phyloP scores from a whole-genome alignment of 176 grass and related monocot species.

The Raddia guianensis region DNA sequence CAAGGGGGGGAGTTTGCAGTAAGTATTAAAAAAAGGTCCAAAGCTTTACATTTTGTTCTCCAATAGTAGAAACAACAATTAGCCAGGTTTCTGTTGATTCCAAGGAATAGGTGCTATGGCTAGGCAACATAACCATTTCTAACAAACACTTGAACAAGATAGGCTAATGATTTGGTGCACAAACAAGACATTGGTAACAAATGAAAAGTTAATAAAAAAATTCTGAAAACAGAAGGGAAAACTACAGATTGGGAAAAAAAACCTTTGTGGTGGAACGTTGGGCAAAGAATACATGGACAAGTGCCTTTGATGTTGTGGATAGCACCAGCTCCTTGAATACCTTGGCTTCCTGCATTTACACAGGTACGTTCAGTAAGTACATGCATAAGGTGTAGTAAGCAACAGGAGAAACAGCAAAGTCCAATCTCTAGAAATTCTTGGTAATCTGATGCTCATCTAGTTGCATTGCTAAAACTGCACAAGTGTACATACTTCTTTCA shows the following conservation, averaged over 20 bases:
- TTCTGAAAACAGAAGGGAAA: constrained; percentile 26
- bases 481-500: neutral
- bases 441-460: neutral
- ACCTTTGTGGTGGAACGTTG: constrained; percentile 92
- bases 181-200: neutral
- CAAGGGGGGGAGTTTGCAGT: neutral
- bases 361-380: constrained; percentile 10
- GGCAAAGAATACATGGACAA: constrained; percentile 91
- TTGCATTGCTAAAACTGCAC: neutral
- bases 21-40: neutral
- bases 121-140: neutral
- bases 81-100: neutral
- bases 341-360: constrained; percentile 76
- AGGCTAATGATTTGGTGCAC: neutral
- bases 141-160: constrained; percentile 1
- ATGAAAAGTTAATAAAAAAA: constrained; percentile 19
- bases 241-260: constrained; percentile 5
- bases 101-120: neutral
- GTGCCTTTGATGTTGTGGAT: constrained; percentile 73
- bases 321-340: constrained; percentile 86
- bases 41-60: constrained; percentile 6
- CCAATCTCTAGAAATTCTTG: neutral
- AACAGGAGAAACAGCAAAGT: constrained; percentile 7
- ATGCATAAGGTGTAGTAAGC: constrained; percentile 13
- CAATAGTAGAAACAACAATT: constrained; percentile 24